phyloP scores from a whole-genome alignment of 495 filamentous ascomycete genomes.

The Ramalina intermedia region DNA sequence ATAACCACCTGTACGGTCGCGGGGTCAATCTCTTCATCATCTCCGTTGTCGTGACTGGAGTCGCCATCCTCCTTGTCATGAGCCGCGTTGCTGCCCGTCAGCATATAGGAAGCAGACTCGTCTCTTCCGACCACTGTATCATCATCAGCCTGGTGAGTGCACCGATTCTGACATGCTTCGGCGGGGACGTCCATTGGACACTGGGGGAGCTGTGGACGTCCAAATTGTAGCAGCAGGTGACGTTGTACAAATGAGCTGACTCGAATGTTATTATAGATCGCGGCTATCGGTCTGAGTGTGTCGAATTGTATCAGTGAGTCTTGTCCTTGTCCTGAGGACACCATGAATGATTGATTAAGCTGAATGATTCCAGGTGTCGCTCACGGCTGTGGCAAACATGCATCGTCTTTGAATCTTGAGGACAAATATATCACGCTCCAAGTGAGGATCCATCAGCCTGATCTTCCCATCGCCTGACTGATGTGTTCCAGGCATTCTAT shows the following conservation, averaged over 20 bases:
- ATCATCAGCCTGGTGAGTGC: slow-evolving; percentile 8
- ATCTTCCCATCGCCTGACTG: background rate
- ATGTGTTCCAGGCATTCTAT: slow-evolving; percentile 18
- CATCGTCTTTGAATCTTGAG: slow-evolving; percentile 1
- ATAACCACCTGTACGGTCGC: slow-evolving; percentile 9
- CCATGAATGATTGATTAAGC: background rate
- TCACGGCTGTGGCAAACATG: slow-evolving; percentile 9
- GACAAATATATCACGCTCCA: slow-evolving; percentile 5
- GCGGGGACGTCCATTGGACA: no score
- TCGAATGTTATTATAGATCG: background rate
- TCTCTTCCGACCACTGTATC: slow-evolving; percentile 10
- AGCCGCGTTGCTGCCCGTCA: slow-evolving; percentile 5
- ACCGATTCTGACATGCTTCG: background rate
- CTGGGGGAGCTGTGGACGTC: no score
- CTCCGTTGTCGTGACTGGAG: slow-evolving; percentile 4
- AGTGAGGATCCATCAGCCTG: background rate
- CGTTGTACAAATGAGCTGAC: background rate
- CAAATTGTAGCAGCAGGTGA: background rate
- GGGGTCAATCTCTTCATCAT: slow-evolving; percentile 8
- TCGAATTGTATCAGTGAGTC: slow-evolving; percentile 7
- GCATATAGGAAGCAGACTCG: slow-evolving; percentile 4
- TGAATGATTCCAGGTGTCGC: slow-evolving; percentile 7
- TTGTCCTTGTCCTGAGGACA: background rate
- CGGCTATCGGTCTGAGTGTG: slow-evolving; percentile 7
- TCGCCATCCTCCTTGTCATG: slow-evolving; percentile 4